Conservation (phyloP, 306 rosid species). For the Glycyrrhiza uralensis region DNA sequence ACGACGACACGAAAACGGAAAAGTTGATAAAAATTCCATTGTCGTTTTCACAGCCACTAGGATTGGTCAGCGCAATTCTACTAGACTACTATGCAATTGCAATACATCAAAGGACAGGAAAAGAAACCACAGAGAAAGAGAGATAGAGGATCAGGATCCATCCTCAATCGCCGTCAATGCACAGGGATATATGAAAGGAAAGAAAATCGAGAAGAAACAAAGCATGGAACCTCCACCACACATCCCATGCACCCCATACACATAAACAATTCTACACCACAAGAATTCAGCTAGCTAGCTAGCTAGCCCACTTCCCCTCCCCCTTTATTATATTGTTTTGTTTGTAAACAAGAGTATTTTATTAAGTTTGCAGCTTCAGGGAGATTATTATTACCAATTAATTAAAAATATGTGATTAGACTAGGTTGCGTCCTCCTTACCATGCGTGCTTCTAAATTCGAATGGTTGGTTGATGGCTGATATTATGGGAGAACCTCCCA, state of each 20-base stretch:
- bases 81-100: no score
- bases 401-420: constrained; percentile 32
- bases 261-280: constrained; percentile 53
- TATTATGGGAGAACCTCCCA: constrained; percentile 26
- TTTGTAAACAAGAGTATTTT: neutral
- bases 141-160: neutral
- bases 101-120: neutral
- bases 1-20: constrained; percentile 12
- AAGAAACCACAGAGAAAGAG: neutral
- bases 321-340: constrained; percentile 8
- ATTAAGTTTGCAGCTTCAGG: neutral
- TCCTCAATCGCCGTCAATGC: constrained; percentile 10
- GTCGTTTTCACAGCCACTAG: constrained; percentile 17
- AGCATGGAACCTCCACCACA: constrained; percentile 33
- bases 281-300: no score
- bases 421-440: constrained; percentile 21
- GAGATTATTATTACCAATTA: neutral
- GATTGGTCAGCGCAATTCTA: constrained; percentile 13
- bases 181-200: neutral
- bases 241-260: constrained; percentile 19
- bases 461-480: constrained; percentile 18
- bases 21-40: constrained; percentile 2
- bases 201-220: neutral
- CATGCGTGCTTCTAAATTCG: constrained; percentile 25
- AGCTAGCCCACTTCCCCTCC: neutral